phyloP scores from a whole-genome alignment of 2,329 filamentous ascomycete species.

The Ophiostoma montium region DNA sequence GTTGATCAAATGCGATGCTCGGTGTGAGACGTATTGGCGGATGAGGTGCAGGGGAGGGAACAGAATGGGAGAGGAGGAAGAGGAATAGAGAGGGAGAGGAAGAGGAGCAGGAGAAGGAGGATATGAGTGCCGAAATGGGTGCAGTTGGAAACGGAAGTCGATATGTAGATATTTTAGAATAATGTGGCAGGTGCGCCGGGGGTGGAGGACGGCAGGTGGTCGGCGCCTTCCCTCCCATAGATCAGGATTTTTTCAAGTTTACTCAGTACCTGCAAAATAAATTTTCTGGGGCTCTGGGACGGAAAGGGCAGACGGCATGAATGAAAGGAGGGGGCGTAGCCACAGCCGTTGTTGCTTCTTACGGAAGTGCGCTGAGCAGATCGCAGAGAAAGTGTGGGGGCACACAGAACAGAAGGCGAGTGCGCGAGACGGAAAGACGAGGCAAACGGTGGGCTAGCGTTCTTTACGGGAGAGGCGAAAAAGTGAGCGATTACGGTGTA shows the following conservation, averaged over 20 bases:
- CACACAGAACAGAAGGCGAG: not conserved
- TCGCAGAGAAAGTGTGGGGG: not conserved
- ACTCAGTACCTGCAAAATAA: not conserved
- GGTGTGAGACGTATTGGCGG: not conserved
- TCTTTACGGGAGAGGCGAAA: too few species aligned
- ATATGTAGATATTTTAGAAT: not conserved
- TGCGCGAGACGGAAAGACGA: too few species aligned
- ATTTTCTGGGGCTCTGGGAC: constrained; percentile 2
- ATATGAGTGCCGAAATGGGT: not conserved
- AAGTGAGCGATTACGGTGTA: too few species aligned
- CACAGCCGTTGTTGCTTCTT: not conserved
- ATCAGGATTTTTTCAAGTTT: not conserved
- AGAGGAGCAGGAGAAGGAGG: not conserved
- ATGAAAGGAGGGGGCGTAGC: not conserved
- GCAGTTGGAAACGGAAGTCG: constrained; percentile 6
- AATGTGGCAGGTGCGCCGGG: not conserved
- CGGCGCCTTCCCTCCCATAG: not conserved
- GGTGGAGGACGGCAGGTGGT: not conserved
- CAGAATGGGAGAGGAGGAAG: not conserved
- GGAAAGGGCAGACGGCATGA: not conserved
- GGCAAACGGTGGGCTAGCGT: too few species aligned
- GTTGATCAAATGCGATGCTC: not conserved
- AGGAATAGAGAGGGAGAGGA: not conserved
- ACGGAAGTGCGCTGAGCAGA: not conserved
- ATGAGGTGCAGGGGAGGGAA: not conserved